Evolutionary conservation across 2,329 filamentous ascomycete species (phyloP).

Genomic region (Fusarium brachygibbosum): DNA sequence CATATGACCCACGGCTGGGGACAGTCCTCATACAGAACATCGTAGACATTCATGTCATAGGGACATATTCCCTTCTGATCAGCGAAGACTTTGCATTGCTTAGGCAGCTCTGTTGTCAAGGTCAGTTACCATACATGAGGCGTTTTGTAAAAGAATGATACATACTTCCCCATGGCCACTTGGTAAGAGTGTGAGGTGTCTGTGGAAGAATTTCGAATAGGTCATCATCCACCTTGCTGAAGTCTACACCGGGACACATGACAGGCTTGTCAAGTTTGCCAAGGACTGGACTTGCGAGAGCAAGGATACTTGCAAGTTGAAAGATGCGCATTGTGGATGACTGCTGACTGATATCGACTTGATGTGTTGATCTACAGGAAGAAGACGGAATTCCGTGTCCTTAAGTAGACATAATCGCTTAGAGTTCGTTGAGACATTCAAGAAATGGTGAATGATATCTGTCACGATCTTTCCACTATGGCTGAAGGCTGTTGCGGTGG

Average conservation of each 20-base stretch:
- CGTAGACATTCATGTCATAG: background rate
- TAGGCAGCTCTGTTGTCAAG: background rate
- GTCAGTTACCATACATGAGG: background rate
- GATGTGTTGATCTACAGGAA: no score
- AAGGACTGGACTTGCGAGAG: background rate
- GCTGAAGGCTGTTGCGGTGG: background rate
- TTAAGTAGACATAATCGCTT: background rate
- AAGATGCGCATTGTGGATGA: background rate
- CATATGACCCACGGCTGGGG: background rate
- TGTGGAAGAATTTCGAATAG: background rate
- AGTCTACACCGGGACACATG: background rate
- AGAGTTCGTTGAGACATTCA: background rate
- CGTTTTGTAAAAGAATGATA: no score
- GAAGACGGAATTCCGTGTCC: background rate
- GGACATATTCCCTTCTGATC: background rate
- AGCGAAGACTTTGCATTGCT: background rate
- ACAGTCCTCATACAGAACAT: background rate
- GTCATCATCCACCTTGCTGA: background rate
- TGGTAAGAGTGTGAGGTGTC: background rate
- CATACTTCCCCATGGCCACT: slow-evolving; percentile 4
- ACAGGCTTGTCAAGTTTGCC: background rate
- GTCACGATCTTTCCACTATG: background rate
- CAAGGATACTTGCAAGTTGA: background rate
- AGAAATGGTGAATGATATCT: background rate
- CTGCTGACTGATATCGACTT: background rate